phyloP scores from a whole-genome alignment of 441 rosid species.

The Hypseocharis bilobata region DNA sequence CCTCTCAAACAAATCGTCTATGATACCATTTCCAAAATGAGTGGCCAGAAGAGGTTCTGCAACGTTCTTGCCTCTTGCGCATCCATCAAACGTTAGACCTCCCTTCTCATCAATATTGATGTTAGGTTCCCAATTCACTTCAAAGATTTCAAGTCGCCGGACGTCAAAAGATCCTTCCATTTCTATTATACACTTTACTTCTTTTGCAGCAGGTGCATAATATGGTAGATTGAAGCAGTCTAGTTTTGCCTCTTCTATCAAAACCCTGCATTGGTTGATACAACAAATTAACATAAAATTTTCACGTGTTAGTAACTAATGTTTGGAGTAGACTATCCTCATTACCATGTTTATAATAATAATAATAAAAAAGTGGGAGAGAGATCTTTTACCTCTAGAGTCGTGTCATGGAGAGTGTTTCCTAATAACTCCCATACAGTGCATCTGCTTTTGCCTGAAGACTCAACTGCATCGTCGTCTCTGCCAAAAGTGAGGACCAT shows the following conservation, averaged over 20 bases:
- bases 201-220: slow-evolving; percentile 15
- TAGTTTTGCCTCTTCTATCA: slow-evolving; percentile 16
- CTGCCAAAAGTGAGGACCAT: slow-evolving; percentile 22
- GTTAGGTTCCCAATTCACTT: slow-evolving; percentile 19
- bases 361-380: too few relatives aligned
- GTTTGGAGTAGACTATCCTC: too few relatives aligned
- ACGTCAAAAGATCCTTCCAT: slow-evolving; percentile 11
- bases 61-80: slow-evolving; percentile 7
- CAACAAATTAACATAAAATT: not conserved
- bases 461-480: not conserved
- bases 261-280: slow-evolving; percentile 4
- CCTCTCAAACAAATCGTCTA: slow-evolving; percentile 20
- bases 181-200: slow-evolving; percentile 9
- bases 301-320: too few relatives aligned
- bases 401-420: slow-evolving; percentile 15
- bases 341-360: too few relatives aligned
- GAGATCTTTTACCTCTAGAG: slow-evolving; percentile 11
- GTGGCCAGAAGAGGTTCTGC: slow-evolving; percentile 20
- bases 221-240: slow-evolving; percentile 16
- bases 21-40: slow-evolving; percentile 14
- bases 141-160: slow-evolving; percentile 1
- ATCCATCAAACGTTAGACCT: too few relatives aligned
- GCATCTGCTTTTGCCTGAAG: not conserved
- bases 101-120: not conserved
- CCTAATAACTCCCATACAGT: slow-evolving; percentile 16